Evolutionary conservation across 306 rosid species (phyloP).

Genomic region (Acacia acuminata): DNA sequence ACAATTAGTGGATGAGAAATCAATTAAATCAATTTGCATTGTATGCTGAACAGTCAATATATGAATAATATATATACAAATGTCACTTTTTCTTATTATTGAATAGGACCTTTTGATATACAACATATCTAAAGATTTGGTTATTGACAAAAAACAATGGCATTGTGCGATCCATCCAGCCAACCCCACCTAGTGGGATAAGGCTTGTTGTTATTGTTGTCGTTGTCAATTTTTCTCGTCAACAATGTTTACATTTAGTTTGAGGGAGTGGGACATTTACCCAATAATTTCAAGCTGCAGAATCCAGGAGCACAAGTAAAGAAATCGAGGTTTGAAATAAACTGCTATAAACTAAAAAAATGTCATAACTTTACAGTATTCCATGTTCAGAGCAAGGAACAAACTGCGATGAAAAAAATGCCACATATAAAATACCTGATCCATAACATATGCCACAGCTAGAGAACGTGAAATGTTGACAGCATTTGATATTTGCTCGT

Average conservation of each 20-base stretch:
- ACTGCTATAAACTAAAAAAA: constrained; percentile 12
- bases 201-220: no score
- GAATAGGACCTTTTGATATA: no score
- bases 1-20: constrained; percentile 11
- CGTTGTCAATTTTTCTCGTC: background rate
- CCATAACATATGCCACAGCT: constrained; percentile 96
- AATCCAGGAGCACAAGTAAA: constrained; percentile 15
- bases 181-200: no score
- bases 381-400: background rate
- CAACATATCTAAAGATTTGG: no score
- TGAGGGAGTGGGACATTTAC: background rate
- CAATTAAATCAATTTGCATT: constrained; percentile 16
- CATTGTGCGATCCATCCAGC: no score
- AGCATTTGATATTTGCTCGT: constrained; percentile 74
- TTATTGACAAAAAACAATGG: no score
- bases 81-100: background rate
- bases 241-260: background rate
- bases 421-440: constrained; percentile 65
- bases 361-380: constrained; percentile 13
- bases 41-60: constrained; percentile 13
- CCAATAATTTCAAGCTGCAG: constrained; percentile 23
- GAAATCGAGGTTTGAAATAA: constrained; percentile 23
- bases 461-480: constrained; percentile 75
- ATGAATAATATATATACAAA: background rate
- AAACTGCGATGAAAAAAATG: background rate